phyloP scores from a whole-genome alignment of 257 asterid genomes.

The Knoxia roxburghii region DNA sequence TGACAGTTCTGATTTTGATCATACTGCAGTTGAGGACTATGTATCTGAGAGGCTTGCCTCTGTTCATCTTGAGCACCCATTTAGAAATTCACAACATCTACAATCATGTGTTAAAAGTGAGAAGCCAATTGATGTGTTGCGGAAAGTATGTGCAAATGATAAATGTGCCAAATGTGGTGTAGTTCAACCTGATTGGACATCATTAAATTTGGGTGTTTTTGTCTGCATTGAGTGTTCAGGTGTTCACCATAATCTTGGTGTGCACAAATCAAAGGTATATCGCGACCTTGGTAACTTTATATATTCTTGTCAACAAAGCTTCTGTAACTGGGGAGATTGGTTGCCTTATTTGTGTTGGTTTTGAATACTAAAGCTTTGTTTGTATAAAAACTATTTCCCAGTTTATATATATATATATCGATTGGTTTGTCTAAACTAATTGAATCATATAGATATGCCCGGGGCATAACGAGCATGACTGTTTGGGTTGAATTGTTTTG shows the following conservation, averaged over 20 bases:
- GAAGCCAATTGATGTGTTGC: constrained; percentile 81
- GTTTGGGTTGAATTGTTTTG: no score
- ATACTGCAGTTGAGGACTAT: constrained; percentile 76
- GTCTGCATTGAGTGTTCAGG: constrained; percentile 99
- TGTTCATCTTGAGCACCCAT: constrained; percentile 55
- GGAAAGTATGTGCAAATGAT: constrained; percentile 85
- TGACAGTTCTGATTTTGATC: constrained; percentile 89
- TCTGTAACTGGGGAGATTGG: background rate
- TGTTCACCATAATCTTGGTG: constrained; percentile 98
- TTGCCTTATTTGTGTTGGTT: background rate
- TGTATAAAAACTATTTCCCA: no score
- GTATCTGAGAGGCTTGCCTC: constrained; percentile 66
- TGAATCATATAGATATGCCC: no score
- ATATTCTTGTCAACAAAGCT: background rate
- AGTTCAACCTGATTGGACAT: constrained; percentile 97
- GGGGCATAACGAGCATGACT: no score
- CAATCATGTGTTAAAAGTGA: constrained; percentile 56
- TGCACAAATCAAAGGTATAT: constrained; percentile 94
- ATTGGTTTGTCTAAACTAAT: no score
- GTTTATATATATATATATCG: no score
- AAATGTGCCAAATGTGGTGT: constrained; percentile 98
- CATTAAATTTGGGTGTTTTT: constrained; percentile 92
- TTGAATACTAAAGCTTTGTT: no score
- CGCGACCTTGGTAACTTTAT: background rate
- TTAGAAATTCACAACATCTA: constrained; percentile 63